Evolutionary conservation across 2,329 filamentous ascomycete species (phyloP).

Genomic region (Botrytis galanthina): DNA sequence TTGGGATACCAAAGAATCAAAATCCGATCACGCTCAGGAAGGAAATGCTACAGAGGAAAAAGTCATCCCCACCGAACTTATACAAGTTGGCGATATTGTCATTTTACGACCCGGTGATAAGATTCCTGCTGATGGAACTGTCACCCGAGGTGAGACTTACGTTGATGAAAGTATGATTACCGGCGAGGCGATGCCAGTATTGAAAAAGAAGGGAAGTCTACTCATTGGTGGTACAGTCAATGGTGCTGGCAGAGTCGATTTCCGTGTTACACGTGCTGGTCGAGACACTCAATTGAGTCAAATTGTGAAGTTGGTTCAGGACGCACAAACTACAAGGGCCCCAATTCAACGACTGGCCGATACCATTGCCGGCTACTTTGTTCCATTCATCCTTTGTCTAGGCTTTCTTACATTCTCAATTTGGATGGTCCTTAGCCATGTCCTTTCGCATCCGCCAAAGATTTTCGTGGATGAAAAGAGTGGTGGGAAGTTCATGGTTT

Average conservation of each 20-base stretch:
- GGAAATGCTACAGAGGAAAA: slow-evolving; percentile 74
- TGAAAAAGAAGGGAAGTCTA: slow-evolving; percentile 75
- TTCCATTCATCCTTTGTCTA: slow-evolving; percentile 82
- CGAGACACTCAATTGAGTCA: slow-evolving; percentile 96
- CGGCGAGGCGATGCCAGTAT: slow-evolving; percentile 91
- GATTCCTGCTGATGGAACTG: slow-evolving; percentile 85
- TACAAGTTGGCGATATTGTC: slow-evolving; percentile 91
- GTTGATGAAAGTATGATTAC: slow-evolving; percentile 99
- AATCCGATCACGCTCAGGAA: slow-evolving; percentile 44
- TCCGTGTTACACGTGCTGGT: slow-evolving; percentile 86
- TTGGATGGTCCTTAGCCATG: slow-evolving; percentile 95
- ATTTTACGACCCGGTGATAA: slow-evolving; percentile 93
- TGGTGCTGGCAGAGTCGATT: slow-evolving; percentile 85
- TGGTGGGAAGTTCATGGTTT: slow-evolving; percentile 94
- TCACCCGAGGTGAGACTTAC: slow-evolving; percentile 88
- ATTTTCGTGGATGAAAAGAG: slow-evolving; percentile 80
- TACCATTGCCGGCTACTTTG: slow-evolving; percentile 87
- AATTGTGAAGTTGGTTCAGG: slow-evolving; percentile 97
- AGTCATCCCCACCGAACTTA: slow-evolving; percentile 86
- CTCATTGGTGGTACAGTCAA: slow-evolving; percentile 96
- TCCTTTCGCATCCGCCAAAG: slow-evolving; percentile 76
- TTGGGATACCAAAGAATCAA: slow-evolving; percentile 58
- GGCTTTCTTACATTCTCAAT: slow-evolving; percentile 80
- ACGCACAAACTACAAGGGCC: slow-evolving; percentile 89
- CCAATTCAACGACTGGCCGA: slow-evolving; percentile 94